phyloP scores from a whole-genome alignment of 306 rosid genomes.

The Sechiopsis laciniata region DNA sequence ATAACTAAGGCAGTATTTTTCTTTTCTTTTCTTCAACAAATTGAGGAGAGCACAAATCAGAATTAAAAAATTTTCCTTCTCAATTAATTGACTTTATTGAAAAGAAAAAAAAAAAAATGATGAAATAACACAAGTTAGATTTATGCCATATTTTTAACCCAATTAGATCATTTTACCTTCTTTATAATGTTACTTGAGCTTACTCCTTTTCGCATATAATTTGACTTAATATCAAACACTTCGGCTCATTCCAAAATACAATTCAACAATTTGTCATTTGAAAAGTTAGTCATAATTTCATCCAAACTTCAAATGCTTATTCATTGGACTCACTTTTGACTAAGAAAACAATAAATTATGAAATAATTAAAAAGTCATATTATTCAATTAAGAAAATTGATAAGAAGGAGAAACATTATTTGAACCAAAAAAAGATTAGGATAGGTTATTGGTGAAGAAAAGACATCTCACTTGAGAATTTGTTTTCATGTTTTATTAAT shows the following conservation, averaged over 20 bases:
- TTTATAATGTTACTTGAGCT: too few species aligned
- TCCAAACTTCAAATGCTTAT: neutral
- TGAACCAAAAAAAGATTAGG: conserved; percentile 10
- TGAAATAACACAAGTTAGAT: neutral
- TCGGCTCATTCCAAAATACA: too few species aligned
- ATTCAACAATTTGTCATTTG: neutral
- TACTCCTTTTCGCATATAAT: too few species aligned
- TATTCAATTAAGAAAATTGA: neutral
- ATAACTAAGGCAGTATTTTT: too few species aligned
- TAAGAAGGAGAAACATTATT: neutral
- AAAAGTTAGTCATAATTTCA: neutral
- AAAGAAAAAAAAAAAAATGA: too few species aligned
- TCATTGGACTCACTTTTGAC: neutral
- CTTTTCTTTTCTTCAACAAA: too few species aligned
- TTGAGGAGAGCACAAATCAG: too few species aligned
- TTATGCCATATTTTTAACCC: neutral
- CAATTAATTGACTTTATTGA: neutral
- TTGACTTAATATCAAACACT: neutral
- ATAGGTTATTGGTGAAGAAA: neutral
- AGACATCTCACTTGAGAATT: conserved; percentile 19
- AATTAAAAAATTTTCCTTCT: too few species aligned
- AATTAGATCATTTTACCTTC: neutral
- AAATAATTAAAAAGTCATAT: neutral
- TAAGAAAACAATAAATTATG: neutral
- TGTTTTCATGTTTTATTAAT: conserved; percentile 7